Evolutionary conservation across 1,284 basidiomycete genomes (phyloP).

Genomic region (Ustilago xerochloae): DNA sequence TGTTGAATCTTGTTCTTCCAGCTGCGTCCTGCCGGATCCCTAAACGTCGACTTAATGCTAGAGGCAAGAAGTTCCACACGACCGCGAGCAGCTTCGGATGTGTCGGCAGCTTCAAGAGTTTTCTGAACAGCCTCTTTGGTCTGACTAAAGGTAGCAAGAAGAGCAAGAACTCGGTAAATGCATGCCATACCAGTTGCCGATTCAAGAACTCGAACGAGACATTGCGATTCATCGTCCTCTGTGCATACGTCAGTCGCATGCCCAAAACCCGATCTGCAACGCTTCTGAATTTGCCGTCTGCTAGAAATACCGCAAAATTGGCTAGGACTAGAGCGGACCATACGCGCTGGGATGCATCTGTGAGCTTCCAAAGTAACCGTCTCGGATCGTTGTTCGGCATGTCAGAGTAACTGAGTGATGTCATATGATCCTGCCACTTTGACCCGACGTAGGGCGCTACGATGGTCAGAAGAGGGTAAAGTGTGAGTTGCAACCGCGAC

Average conservation of each 20-base stretch:
- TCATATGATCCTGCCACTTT: conserved; percentile 79
- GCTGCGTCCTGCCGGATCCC: conserved; percentile 46
- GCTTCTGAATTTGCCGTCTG: conserved; percentile 89
- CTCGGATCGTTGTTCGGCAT: conserved; percentile 69
- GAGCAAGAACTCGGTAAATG: conserved; percentile 95
- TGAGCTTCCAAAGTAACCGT: conserved; percentile 77
- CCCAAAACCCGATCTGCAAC: conserved; percentile 83
- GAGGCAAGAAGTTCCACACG: conserved; percentile 58
- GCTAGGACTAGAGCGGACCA: conserved; percentile 75
- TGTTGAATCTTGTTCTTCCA: conserved; percentile 20
- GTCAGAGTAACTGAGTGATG: conserved; percentile 89
- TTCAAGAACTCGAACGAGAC: conserved; percentile 99
- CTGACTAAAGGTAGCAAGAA: conserved; percentile 89
- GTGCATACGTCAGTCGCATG: conserved; percentile 81
- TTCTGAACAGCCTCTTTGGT: conserved; percentile 74
- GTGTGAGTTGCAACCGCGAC: conserved; percentile 49
- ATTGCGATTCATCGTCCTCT: conserved; percentile 79
- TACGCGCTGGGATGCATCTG: conserved; percentile 77
- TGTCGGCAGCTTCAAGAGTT: conserved; percentile 70
- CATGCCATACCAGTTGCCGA: conserved; percentile 98
- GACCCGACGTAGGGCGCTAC: conserved; percentile 82
- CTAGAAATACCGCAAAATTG: conserved; percentile 86
- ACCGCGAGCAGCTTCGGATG: conserved; percentile 63
- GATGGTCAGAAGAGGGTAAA: conserved; percentile 81
- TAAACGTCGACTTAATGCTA: conserved; percentile 35